Evolutionary conservation across 176 grass and related monocot species (phyloP).

Genomic region (Coix lacrymajobi): DNA sequence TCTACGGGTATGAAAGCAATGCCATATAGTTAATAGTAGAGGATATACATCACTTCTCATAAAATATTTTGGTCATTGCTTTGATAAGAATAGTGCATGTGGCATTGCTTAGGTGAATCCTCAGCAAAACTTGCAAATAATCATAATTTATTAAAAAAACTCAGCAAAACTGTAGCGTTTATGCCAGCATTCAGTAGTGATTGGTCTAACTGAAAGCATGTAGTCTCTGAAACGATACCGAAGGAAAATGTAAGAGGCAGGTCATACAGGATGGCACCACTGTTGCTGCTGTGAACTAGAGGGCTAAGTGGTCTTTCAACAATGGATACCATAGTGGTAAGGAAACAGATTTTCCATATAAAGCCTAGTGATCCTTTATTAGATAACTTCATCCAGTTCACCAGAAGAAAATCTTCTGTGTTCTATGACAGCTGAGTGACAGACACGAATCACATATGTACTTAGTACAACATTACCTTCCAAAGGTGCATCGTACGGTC

Average conservation of each 20-base stretch:
- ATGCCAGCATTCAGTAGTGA: too few relatives aligned
- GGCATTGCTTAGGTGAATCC: background rate
- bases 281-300: background rate
- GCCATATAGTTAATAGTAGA: background rate
- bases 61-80: background rate
- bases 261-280: background rate
- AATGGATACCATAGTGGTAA: background rate
- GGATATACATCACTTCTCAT: background rate
- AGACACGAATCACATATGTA: background rate
- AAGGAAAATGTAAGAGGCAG: background rate
- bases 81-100: background rate
- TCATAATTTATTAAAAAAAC: background rate
- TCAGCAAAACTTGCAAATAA: background rate
- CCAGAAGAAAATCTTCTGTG: background rate
- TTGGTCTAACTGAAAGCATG: background rate
- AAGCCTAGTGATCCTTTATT: background rate
- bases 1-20: background rate
- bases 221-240: background rate
- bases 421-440: background rate
- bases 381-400: background rate
- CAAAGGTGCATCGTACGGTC: constrained; percentile 86
- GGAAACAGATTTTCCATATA: background rate
- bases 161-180: background rate
- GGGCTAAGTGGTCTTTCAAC: background rate
- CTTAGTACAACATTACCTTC: constrained; percentile 46